phyloP scores from a whole-genome alignment of 225 moss, liverwort and hornwort species.

The Physcomitrium patens region DNA sequence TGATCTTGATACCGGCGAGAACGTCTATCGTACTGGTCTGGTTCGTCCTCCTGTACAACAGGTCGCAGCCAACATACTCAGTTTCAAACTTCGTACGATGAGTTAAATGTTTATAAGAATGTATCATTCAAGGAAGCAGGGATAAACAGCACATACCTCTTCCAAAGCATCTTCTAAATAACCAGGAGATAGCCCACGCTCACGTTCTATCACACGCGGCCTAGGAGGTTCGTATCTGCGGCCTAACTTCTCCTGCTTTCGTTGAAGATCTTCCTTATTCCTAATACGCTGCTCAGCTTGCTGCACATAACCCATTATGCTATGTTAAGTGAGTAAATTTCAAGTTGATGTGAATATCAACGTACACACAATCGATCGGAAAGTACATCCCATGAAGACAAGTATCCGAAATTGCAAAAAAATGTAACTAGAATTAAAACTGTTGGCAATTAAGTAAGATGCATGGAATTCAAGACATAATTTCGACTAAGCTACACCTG shows the following conservation, averaged over 20 bases:
- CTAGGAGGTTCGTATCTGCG: constrained; percentile 63
- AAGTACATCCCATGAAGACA: constrained; percentile 16
- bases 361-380: constrained; percentile 14
- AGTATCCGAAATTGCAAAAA: constrained; percentile 19
- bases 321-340: constrained; percentile 7
- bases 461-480: too few relatives aligned
- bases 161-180: constrained; percentile 95
- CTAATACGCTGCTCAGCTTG: constrained; percentile 73
- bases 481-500: too few relatives aligned
- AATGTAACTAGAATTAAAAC: too few relatives aligned
- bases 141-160: constrained; percentile 58
- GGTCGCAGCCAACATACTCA: constrained; percentile 22
- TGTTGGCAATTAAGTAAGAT: too few relatives aligned
- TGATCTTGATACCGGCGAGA: constrained; percentile 83
- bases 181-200: constrained; percentile 86
- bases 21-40: constrained; percentile 65
- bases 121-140: constrained; percentile 10
- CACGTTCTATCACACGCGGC: constrained; percentile 64
- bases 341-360: constrained; percentile 6
- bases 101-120: constrained; percentile 9
- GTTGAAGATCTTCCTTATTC: constrained; percentile 77
- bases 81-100: constrained; percentile 20
- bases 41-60: constrained; percentile 82
- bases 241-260: constrained; percentile 74
- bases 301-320: constrained; percentile 28